These are phyloP conservation scores for Plasmodium gonderi DNA, from an alignment of 169 alveolate genomes.

Conservation along the genomic window DNA sequence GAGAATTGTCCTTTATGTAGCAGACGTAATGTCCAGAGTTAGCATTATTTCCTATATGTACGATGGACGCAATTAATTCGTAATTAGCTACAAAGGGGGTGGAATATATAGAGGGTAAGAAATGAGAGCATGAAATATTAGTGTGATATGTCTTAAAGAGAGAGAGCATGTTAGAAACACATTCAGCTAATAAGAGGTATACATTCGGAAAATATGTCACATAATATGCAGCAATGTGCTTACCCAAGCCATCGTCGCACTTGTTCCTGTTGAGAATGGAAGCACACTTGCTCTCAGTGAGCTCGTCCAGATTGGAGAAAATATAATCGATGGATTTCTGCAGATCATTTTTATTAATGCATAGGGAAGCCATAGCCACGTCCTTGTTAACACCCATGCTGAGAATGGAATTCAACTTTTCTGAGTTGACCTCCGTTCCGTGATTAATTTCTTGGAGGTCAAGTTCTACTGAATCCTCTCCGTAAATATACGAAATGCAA, in stretches of 20 bases:
- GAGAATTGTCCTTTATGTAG: constrained; percentile 83
- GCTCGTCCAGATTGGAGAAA: constrained; percentile 31
- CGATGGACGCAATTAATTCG: constrained; percentile 86
- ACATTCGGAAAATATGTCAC: no score
- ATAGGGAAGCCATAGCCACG: constrained; percentile 70
- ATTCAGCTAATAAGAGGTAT: no score
- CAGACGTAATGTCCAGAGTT: constrained; percentile 91
- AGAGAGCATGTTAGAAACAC: no score
- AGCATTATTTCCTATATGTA: constrained; percentile 90
- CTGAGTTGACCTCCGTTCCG: constrained; percentile 14
- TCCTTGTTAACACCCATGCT: constrained; percentile 40
- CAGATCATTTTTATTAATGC: constrained; percentile 43
- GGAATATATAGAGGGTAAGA: not conserved
- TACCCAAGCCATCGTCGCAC: constrained; percentile 68
- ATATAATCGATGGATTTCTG: constrained; percentile 59
- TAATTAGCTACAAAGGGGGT: constrained; percentile 76
- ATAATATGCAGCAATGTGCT: no score
- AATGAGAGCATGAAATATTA: not conserved
- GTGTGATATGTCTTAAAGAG: not conserved
- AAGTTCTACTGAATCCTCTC: constrained; percentile 54
- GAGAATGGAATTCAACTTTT: constrained; percentile 43
- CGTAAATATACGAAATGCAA: constrained; percentile 60
- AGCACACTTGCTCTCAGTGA: constrained; percentile 44
- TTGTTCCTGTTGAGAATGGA: constrained; percentile 45
- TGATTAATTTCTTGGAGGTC: not conserved